Conservation (phyloP, 805 yeast species). For the Wickerhamiella domercqiae region DNA sequence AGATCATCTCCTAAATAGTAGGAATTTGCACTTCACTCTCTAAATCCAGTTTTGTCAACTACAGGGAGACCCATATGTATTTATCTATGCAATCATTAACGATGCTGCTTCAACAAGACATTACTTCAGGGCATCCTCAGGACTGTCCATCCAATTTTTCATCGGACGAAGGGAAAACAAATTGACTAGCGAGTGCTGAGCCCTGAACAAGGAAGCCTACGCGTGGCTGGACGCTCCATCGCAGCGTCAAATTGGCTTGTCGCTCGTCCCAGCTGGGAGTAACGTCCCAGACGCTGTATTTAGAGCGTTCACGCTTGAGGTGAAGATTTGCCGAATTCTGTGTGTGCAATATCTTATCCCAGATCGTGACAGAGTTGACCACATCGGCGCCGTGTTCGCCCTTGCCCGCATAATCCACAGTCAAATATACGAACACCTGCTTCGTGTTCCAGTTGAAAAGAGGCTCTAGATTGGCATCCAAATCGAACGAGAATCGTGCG, state of each 20-base stretch:
- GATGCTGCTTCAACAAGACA: no score
- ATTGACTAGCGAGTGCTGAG: neutral
- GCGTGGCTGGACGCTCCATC: constrained; percentile 88
- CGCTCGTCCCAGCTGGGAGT: constrained; percentile 36
- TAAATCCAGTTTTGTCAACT: no score
- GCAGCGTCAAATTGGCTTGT: constrained; percentile 52
- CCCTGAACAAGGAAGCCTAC: constrained; percentile 72
- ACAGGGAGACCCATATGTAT: no score
- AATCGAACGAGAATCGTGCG: constrained; percentile 52
- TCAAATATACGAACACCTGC: constrained; percentile 81
- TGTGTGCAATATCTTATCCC: constrained; percentile 69
- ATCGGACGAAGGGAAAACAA: neutral
- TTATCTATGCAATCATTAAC: no score
- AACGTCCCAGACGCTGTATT: constrained; percentile 81
- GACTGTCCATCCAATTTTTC: no score
- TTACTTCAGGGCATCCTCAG: no score
- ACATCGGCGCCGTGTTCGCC: constrained; percentile 17
- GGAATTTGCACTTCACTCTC: no score
- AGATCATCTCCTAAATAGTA: no score
- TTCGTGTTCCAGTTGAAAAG: constrained; percentile 95
- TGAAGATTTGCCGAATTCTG: constrained; percentile 44
- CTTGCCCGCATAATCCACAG: constrained; percentile 61
- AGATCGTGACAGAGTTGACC: constrained; percentile 57
- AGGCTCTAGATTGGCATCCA: constrained; percentile 55
- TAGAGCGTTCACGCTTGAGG: constrained; percentile 40